Evolutionary conservation across 1,284 basidiomycete species (phyloP), one percentile per base, ranked within the genome.

Genomic region (Tilletia setariae): DNA sequence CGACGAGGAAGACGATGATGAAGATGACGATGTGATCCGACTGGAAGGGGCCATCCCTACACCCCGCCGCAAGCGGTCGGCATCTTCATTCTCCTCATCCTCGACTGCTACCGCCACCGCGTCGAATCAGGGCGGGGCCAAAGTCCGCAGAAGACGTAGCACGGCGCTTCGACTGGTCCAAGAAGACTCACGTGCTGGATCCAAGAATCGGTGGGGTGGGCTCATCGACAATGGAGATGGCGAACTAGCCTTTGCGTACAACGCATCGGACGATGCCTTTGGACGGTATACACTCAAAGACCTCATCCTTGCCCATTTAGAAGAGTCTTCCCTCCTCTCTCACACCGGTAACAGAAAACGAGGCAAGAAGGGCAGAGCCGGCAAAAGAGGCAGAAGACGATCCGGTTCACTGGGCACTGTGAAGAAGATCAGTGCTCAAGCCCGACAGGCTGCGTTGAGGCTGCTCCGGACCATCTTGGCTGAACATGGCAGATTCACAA

Each of bases 221-320:
- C 25, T 61, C 1, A 19, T 61, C 15, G 56, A 61, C 32, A 40
- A 40, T 40, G 56, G 56, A 13, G 56, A 61, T 61, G 56, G 56
- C 28, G 56, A 61, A 2, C 32, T 61, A 3, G 56, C 56, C 15
- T 61, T 61, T 35, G 56, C 56, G 19, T 61, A 61, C 32, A 61
- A 61, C 32, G 56, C 56, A 1, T 61, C 56, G 16, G 42, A n/a
- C 7, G 61, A 65, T 28, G 66, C 61, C 16, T 56, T 69, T 15
- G 68, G 66, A 19, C 63, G 63, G 7, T 76, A 74, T 67, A 76
- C 66, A 49, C 59, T 76, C 67, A 74, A 74, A 21, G 76, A 79
- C 56, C 70, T 79, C 63, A 74, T 79, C 51, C 44, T 73, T n/a
- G 73, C 74, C 67, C 68, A 76, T 51, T 32, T 79, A 8, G 67